Conservation (phyloP, 1,284 basidiomycete species). For the Fomitopsis schrenkii region DNA sequence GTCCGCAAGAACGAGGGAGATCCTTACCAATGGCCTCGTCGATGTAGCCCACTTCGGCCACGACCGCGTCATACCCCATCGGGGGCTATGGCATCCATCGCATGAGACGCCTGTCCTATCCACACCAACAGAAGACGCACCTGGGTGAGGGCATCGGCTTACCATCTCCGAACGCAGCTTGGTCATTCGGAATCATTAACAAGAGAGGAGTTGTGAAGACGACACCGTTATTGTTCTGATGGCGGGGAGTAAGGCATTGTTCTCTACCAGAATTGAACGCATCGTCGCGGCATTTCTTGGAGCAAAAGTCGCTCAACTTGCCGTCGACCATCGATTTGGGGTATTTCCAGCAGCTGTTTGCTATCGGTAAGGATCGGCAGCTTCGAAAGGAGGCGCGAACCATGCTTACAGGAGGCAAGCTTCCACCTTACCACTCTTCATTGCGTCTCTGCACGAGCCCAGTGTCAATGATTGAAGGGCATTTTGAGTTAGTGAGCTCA, state of each 20-base stretch:
- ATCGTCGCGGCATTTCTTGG: neutral
- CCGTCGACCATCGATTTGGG: neutral
- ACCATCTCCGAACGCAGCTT: neutral
- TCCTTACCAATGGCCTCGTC: conserved; percentile 18
- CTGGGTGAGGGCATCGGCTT: conserved; percentile 9
- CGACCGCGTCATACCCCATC: conserved; percentile 16
- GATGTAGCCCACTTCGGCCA: conserved; percentile 21
- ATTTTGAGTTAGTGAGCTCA: neutral
- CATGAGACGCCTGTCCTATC: neutral
- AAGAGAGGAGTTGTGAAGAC: neutral
- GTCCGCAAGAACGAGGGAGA: too few species aligned
- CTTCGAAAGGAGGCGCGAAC: neutral
- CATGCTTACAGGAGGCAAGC: neutral
- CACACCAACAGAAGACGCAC: conserved; percentile 6
- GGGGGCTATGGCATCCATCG: neutral
- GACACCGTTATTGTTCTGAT: neutral
- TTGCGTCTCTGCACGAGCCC: neutral
- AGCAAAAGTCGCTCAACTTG: neutral
- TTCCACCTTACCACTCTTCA: neutral
- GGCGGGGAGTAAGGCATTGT: too few species aligned
- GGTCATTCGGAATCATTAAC: neutral
- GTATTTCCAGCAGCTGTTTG: neutral
- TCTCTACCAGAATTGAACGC: neutral
- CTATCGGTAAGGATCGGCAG: neutral
- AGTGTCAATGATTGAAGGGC: too few species aligned